phyloP scores from a whole-genome alignment of 305 asterid species.

The Fraxinus dipetala region DNA sequence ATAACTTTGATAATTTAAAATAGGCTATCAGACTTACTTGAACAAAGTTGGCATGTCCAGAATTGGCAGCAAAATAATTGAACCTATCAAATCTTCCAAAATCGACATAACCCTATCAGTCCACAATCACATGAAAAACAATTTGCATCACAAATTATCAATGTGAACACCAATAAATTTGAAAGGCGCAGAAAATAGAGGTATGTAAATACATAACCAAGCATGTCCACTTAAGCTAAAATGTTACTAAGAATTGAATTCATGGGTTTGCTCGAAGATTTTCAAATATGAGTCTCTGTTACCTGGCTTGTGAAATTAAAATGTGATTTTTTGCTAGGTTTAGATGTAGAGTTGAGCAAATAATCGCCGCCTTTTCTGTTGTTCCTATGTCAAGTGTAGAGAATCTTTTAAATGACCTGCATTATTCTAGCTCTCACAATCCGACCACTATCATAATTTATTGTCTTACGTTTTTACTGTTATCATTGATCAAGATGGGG shows the following conservation, averaged over 20 bases:
- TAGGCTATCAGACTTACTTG: slow-evolving; percentile 50
- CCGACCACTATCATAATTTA: background rate
- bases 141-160: slow-evolving; percentile 24
- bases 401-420: background rate
- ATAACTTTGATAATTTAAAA: slow-evolving; percentile 7
- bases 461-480: background rate
- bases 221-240: background rate
- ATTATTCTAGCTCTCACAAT: background rate
- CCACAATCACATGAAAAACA: slow-evolving; percentile 19
- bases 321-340: background rate
- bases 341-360: slow-evolving; percentile 5
- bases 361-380: background rate
- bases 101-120: slow-evolving; percentile 82
- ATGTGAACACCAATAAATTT: slow-evolving; percentile 11
- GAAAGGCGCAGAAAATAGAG: background rate
- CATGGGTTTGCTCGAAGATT: background rate
- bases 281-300: background rate
- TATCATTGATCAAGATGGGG: background rate
- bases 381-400: background rate
- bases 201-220: background rate
- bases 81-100: slow-evolving; percentile 81
- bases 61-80: slow-evolving; percentile 61
- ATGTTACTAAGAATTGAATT: background rate
- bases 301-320: background rate
- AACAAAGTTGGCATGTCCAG: slow-evolving; percentile 57